Conservation (phyloP, 805 yeast genomes). For the Cyberlindnera japonica region DNA sequence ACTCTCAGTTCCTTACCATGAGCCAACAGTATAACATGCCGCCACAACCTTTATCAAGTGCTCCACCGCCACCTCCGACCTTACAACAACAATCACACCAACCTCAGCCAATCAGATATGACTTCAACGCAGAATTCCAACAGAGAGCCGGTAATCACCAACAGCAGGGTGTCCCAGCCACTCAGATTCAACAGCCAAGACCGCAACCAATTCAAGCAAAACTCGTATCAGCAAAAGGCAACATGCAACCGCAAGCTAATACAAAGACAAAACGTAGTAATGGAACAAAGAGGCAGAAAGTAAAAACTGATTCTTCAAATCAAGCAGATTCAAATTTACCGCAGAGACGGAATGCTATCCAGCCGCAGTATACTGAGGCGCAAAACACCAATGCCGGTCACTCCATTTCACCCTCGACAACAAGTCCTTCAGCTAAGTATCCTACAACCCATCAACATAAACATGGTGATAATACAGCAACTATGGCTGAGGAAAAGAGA, state of each 20-base stretch:
- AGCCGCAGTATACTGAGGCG: constrained; percentile 9
- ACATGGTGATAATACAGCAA: constrained; percentile 45
- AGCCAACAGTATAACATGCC: not conserved
- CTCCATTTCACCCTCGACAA: too few relatives aligned
- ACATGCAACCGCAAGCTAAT: not conserved
- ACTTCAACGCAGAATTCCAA: constrained; percentile 2
- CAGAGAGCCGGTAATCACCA: constrained; percentile 4
- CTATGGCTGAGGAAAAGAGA: constrained; percentile 55
- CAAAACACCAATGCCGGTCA: constrained; percentile 39
- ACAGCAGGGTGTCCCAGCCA: constrained; percentile 1
- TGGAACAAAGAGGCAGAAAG: constrained; percentile 8
- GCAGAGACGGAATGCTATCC: constrained; percentile 15
- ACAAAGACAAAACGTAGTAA: constrained; percentile 5
- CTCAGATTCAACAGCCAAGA: not conserved
- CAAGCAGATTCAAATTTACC: not conserved
- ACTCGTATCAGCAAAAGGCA: not conserved
- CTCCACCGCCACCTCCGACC: constrained; percentile 6
- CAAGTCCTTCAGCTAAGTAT: too few relatives aligned
- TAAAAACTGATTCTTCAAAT: not conserved
- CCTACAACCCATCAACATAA: too few relatives aligned
- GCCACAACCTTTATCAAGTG: constrained; percentile 6
- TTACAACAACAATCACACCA: constrained; percentile 6
- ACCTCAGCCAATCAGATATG: constrained; percentile 2
- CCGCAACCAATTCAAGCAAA: not conserved
- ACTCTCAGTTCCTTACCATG: constrained; percentile 2